Evolutionary conservation across 768 basidiomycete species (phyloP), one percentile per base, ranked within the genome.

Genomic region (Lanmaoa rubissima): DNA sequence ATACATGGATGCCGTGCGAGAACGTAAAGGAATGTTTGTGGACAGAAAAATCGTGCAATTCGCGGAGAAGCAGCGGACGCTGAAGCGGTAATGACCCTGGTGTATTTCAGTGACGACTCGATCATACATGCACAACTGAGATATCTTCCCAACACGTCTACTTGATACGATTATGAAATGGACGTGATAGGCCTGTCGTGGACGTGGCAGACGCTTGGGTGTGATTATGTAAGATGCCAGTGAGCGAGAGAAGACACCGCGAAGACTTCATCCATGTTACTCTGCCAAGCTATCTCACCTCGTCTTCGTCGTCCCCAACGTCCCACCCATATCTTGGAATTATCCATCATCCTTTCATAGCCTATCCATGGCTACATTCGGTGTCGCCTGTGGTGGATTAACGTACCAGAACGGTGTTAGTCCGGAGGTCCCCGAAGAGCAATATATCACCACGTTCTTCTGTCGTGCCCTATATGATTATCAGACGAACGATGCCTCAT

Each of bases 51-150:
- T 97, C 32, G 93, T 99, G 1, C 90, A 96, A 67, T 88, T 86
- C 69, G 96, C 97, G 4, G 97, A 98, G 76, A 98, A 98, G 76
- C 97, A 98, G 75, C 81, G 96, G 70, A 98, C 97, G 28, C 71
- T 87, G 62, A 88, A 86, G 65, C 77, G 82, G 64, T 87, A 73
- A 72, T 50, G 45, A 14, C 43, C 45, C 44, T 52, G 36, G 14
- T 14, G 14, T 6, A 17, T 35, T 24, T 9, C 9, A 21, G 3
- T 24, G 21, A 24, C 21, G 21, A 2, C 21, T 3, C 8, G 17
- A 13, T 17, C 24, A 17, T 17, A n/a, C 13, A 24, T 44, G 6
- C 9, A 51, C 31, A 43, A 24, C 36, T 41, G 39, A 34, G 48
- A 54, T 47, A 17, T 24, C 5, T 34, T 32, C 4, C 26, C 28